Evolutionary conservation across 1,284 basidiomycete species (phyloP).

Genomic region (Fistulinella cinereoalba): DNA sequence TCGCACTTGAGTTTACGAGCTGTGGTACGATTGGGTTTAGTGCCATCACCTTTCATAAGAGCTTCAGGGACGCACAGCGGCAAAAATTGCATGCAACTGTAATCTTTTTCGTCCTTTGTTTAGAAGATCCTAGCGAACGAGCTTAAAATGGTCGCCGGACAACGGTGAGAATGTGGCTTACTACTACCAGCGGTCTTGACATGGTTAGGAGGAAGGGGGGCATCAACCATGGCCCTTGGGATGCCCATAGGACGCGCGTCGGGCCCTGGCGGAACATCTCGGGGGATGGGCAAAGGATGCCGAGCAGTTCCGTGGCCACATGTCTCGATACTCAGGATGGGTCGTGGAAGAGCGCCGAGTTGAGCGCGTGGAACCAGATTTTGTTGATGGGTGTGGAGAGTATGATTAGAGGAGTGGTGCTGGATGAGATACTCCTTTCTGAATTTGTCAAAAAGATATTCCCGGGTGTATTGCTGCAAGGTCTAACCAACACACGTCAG

Average conservation of each 20-base stretch:
- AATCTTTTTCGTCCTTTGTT: constrained; percentile 72
- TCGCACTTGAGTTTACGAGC: constrained; percentile 83
- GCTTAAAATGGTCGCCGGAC: constrained; percentile 5
- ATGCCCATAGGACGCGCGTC: constrained; percentile 42
- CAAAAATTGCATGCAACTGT: constrained; percentile 84
- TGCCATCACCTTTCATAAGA: constrained; percentile 15
- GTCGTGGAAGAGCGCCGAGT: constrained; percentile 51
- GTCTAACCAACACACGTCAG: constrained; percentile 46
- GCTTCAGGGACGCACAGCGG: constrained; percentile 56
- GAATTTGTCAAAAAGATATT: constrained; percentile 80
- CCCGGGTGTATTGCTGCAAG: constrained; percentile 76
- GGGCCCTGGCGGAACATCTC: constrained; percentile 42
- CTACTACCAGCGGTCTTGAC: constrained; percentile 33
- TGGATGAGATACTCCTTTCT: constrained; percentile 55
- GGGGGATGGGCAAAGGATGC: constrained; percentile 48
- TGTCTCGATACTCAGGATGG: constrained; percentile 71
- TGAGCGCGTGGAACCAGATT: constrained; percentile 35
- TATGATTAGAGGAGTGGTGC: constrained; percentile 45
- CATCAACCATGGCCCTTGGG: constrained; percentile 40
- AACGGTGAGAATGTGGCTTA: constrained; percentile 11
- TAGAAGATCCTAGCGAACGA: constrained; percentile 38
- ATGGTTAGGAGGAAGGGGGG: constrained; percentile 23
- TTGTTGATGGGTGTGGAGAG: constrained; percentile 45
- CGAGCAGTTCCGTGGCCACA: constrained; percentile 43
- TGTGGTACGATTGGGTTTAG: constrained; percentile 34